Conservation (phyloP, 257 asterid species). For the Striga asiatica region DNA sequence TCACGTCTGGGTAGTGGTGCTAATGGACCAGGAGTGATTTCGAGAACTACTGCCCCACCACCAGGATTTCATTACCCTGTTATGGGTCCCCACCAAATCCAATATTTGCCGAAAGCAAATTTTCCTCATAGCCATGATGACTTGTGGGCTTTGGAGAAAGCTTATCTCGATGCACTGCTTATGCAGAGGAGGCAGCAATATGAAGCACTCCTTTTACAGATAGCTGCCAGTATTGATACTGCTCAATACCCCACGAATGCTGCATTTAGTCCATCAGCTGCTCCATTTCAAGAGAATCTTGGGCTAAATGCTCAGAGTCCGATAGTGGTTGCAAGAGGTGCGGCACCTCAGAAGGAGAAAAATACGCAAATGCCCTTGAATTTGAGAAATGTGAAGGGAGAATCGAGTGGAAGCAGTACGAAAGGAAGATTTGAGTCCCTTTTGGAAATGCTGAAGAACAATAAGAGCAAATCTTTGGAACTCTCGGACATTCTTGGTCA, state of each 20-base stretch:
- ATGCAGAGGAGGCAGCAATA: slow-evolving; percentile 46
- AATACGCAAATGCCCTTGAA: slow-evolving; percentile 22
- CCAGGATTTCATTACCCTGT: slow-evolving; percentile 43
- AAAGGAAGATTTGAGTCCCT: slow-evolving; percentile 39
- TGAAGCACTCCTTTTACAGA: slow-evolving; percentile 26
- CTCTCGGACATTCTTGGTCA: slow-evolving; percentile 55
- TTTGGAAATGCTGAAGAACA: slow-evolving; percentile 57
- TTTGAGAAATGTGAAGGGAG: slow-evolving; percentile 29
- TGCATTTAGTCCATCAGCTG: slow-evolving; percentile 19
- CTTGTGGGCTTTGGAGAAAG: slow-evolving; percentile 49
- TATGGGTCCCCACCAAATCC: no score
- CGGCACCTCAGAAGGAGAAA: slow-evolving; percentile 35
- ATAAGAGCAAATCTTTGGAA: slow-evolving; percentile 50
- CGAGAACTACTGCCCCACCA: slow-evolving; percentile 31
- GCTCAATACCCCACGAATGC: slow-evolving; percentile 33
- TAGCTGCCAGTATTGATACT: slow-evolving; percentile 24
- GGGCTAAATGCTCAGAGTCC: slow-evolving; percentile 22
- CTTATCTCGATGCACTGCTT: slow-evolving; percentile 57
- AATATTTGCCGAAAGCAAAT: slow-evolving; percentile 29
- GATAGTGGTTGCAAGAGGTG: slow-evolving; percentile 24
- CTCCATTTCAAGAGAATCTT: slow-evolving; percentile 27
- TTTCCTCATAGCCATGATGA: slow-evolving; percentile 31
- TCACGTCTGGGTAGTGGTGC: slow-evolving; percentile 30
- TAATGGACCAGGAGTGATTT: slow-evolving; percentile 28
- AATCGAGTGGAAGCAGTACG: slow-evolving; percentile 26